A percentile compares a stretch with the other conserved stretches of the same genome.
phyloP scores from a whole-genome alignment of 306 rosid genomes.

The Sophora flavescens region DNA sequence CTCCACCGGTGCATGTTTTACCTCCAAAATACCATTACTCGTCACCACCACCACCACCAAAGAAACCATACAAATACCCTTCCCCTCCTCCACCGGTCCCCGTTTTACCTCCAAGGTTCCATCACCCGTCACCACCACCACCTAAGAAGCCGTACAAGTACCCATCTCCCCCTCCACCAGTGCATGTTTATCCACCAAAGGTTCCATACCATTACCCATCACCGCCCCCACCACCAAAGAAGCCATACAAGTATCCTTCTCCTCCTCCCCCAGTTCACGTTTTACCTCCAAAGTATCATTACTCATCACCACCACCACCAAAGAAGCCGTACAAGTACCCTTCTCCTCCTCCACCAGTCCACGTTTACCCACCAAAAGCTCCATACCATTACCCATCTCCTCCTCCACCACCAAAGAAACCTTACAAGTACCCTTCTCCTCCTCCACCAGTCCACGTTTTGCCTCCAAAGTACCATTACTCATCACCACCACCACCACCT shows the following conservation, averaged over 20 bases:
- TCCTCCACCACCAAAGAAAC: too few species aligned
- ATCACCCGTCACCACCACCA: conserved; percentile 12
- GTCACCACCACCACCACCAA: conserved; percentile 50
- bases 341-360: conserved; percentile 34
- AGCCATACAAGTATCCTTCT: neutral
- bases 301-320: neutral
- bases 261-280: conserved; percentile 37
- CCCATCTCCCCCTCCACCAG: neutral
- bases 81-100: conserved; percentile 30
- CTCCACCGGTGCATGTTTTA: neutral
- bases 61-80: conserved; percentile 2
- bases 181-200: neutral
- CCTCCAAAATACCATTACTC: too few species aligned
- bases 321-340: neutral
- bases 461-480: neutral
- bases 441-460: too few species aligned
- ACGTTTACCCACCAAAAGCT: neutral
- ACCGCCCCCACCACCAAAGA: neutral
- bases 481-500: conserved; percentile 29
- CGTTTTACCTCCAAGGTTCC: too few species aligned
- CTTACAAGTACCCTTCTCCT: too few species aligned
- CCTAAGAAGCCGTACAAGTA: conserved; percentile 5
- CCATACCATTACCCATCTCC: too few species aligned
- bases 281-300: neutral
- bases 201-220: neutral